phyloP scores from a whole-genome alignment of 2,329 filamentous ascomycete genomes.

The Ophiostoma perfectum region DNA sequence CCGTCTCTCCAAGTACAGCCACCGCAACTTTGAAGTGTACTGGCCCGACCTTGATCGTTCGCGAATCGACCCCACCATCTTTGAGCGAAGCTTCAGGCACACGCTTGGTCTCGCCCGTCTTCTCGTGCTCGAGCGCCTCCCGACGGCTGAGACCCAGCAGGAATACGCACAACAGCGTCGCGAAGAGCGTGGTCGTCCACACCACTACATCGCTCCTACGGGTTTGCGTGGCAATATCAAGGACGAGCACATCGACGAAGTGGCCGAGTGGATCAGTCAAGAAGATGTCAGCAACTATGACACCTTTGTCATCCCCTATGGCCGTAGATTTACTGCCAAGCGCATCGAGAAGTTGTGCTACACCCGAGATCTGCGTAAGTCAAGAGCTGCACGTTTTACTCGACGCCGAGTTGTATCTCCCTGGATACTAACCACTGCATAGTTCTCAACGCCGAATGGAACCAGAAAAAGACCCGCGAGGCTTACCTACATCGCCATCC shows the following conservation, averaged over 20 bases:
- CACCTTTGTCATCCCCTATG: conserved; percentile 68
- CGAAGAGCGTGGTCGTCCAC: background rate
- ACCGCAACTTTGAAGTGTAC: conserved; percentile 76
- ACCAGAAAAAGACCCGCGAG: conserved; percentile 66
- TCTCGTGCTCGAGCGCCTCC: conserved; percentile 61
- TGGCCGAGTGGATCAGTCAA: conserved; percentile 75
- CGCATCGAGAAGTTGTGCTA: conserved; percentile 79
- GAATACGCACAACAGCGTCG: background rate
- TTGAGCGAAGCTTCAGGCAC: conserved; percentile 70
- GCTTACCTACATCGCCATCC: conserved; percentile 78
- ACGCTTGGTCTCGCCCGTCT: conserved; percentile 74
- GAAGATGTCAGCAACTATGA: conserved; percentile 76
- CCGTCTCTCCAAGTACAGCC: conserved; percentile 77
- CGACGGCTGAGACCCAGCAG: background rate
- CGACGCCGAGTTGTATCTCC: too few species aligned
- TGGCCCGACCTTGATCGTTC: conserved; percentile 70
- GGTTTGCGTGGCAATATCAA: conserved; percentile 62
- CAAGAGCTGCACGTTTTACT: background rate
- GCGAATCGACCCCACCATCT: conserved; percentile 79
- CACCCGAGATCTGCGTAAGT: conserved; percentile 62
- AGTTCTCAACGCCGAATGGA: conserved; percentile 83
- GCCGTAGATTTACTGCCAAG: conserved; percentile 54
- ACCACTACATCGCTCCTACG: conserved; percentile 35
- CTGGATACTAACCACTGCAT: background rate
- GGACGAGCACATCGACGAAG: conserved; percentile 68